Evolutionary conservation across 805 yeast genomes (phyloP).

Genomic region (Candida tammaniensis): DNA sequence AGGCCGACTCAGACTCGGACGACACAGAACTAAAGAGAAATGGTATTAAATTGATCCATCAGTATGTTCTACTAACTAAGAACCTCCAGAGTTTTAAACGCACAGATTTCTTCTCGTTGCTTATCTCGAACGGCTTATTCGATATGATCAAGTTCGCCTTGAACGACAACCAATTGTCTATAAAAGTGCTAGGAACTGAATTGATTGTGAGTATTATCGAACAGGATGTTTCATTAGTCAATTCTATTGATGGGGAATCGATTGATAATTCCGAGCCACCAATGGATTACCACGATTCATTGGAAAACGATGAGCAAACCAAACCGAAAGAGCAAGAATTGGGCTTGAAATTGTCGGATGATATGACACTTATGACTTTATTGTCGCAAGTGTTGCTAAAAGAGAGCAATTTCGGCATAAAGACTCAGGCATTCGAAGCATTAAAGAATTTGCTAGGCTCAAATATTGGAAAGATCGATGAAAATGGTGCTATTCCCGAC

Average conservation of each 20-base stretch:
- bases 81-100: conserved; percentile 59
- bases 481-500: conserved; percentile 9
- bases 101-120: conserved; percentile 57
- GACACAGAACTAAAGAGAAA: conserved; percentile 44
- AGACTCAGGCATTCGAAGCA: conserved; percentile 83
- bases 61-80: conserved; percentile 74
- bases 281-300: conserved; percentile 4
- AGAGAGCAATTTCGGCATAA: conserved; percentile 68
- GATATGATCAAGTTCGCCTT: conserved; percentile 72
- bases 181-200: conserved; percentile 75
- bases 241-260: conserved; percentile 28
- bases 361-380: conserved; percentile 55
- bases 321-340: conserved; percentile 12
- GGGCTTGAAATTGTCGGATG: conserved; percentile 43
- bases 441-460: conserved; percentile 71
- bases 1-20: background rate
- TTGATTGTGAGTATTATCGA: conserved; percentile 77
- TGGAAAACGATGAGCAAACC: conserved; percentile 5
- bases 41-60: conserved; percentile 77
- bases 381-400: conserved; percentile 58
- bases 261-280: conserved; percentile 31
- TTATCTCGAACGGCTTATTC: conserved; percentile 69
- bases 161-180: conserved; percentile 42
- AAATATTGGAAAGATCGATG: conserved; percentile 25
- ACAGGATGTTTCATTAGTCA: conserved; percentile 69